A percentile compares a stretch with the other conserved stretches of the same genome.
phyloP scores from a whole-genome alignment of 805 yeast genomes.

The Candida takata region DNA sequence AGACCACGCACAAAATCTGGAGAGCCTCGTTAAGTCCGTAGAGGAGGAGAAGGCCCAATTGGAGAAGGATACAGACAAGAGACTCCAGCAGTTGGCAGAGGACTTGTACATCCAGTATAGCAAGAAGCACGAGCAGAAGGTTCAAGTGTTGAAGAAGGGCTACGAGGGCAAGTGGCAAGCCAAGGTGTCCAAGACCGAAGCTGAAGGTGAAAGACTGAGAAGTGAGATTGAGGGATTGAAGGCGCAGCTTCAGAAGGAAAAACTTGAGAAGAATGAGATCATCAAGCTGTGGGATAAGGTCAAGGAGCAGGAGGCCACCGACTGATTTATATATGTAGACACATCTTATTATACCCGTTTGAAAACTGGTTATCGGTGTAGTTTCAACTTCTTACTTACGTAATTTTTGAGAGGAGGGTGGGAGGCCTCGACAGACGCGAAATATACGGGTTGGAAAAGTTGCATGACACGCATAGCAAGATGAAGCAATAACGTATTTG shows the following conservation, averaged over 20 bases:
- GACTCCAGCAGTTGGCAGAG: conserved; percentile 56
- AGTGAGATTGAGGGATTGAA: conserved; percentile 49
- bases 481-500: too few species aligned
- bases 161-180: conserved; percentile 47
- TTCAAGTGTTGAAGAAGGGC: conserved; percentile 50
- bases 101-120: conserved; percentile 69
- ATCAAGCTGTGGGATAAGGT: conserved; percentile 41
- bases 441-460: too few species aligned
- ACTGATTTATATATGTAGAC: too few species aligned
- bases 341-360: neutral
- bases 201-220: conserved; percentile 38
- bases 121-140: conserved; percentile 70
- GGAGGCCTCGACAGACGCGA: too few species aligned
- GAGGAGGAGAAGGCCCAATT: conserved; percentile 30
- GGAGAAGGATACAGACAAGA: conserved; percentile 45
- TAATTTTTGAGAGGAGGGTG: too few species aligned
- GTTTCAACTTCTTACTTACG: too few species aligned
- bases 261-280: conserved; percentile 51
- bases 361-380: too few species aligned
- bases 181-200: conserved; percentile 34
- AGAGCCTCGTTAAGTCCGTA: conserved; percentile 22
- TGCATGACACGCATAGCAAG: too few species aligned
- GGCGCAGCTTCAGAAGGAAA: conserved; percentile 41
- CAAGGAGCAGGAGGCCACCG: conserved; percentile 13
- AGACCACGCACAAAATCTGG: conserved; percentile 18